Evolutionary conservation across 176 grass and related monocot species (phyloP).

Genomic region (Bonia amplexicaulis): DNA sequence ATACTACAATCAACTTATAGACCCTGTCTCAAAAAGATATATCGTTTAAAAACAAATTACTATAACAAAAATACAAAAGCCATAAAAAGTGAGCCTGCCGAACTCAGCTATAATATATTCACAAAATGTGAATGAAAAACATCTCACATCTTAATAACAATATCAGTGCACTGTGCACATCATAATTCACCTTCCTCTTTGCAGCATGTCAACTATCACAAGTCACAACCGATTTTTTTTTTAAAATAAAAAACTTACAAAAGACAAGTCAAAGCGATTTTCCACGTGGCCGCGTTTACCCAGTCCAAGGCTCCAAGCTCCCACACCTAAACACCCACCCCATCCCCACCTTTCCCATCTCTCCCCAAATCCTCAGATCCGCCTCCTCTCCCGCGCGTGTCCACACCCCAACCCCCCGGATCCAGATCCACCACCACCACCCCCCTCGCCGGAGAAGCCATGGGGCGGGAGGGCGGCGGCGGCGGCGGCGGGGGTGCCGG

Average conservation of each 20-base stretch:
- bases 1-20: too few species aligned
- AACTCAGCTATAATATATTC: too few species aligned
- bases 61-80: too few species aligned
- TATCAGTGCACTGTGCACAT: too few species aligned
- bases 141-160: too few species aligned
- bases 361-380: constrained; percentile 40
- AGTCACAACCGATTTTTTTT: not conserved
- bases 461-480: constrained; percentile 30
- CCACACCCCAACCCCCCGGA: not conserved
- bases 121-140: too few species aligned
- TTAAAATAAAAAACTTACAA: not conserved
- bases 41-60: too few species aligned
- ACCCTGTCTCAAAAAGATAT: fast-evolving
- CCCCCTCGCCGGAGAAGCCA: constrained; percentile 1
- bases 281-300: constrained; percentile 45
- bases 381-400: not conserved
- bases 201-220: not conserved
- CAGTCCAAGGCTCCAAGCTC: not conserved
- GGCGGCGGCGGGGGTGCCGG: constrained; percentile 29
- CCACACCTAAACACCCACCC: constrained; percentile 28
- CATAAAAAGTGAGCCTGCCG: too few species aligned
- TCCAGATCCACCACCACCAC: constrained; percentile 37
- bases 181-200: not conserved
- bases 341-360: not conserved
- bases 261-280: constrained; percentile 38